These are phyloP conservation scores for Aspergillus nanangensis DNA, from an alignment of 495 filamentous ascomycete genomes.

Conservation along the genomic window DNA sequence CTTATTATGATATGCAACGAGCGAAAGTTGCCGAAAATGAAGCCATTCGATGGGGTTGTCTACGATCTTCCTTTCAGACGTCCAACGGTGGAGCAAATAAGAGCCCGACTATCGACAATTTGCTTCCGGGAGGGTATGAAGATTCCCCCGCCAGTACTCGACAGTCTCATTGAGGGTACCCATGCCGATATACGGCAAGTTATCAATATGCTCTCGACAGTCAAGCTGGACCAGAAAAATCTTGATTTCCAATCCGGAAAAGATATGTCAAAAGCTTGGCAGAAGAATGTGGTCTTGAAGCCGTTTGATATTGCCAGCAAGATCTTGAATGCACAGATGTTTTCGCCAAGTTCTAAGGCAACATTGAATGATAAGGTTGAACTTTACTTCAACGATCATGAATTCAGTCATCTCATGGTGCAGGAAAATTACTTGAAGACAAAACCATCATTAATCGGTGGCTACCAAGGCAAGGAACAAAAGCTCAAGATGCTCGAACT, in stretches of 20 bases:
- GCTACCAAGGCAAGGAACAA: conserved; percentile 57
- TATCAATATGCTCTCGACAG: conserved; percentile 96
- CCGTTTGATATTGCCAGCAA: conserved; percentile 97
- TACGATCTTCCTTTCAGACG: conserved; percentile 83
- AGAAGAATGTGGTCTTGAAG: conserved; percentile 93
- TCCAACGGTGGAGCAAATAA: conserved; percentile 82
- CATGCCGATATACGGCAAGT: conserved; percentile 95
- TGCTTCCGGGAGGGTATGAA: conserved; percentile 88
- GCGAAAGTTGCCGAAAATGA: conserved; percentile 90
- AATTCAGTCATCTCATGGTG: conserved; percentile 94
- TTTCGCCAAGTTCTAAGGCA: conserved; percentile 70
- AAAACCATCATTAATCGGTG: conserved; percentile 58
- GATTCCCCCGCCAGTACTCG: conserved; percentile 80
- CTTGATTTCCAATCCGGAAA: conserved; percentile 82
- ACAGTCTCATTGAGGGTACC: conserved; percentile 90
- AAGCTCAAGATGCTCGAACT: conserved; percentile 80
- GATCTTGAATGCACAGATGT: conserved; percentile 84
- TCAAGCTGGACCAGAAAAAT: conserved; percentile 74
- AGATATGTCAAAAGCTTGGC: conserved; percentile 94
- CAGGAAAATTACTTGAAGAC: conserved; percentile 95
- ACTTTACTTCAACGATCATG: conserved; percentile 98
- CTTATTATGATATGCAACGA: conserved; percentile 99
- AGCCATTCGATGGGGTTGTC: conserved; percentile 83
- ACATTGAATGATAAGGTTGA: conserved; percentile 96
- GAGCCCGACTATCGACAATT: conserved; percentile 88